Conservation (phyloP, 345 rosid species). For the Balakata baccata region DNA sequence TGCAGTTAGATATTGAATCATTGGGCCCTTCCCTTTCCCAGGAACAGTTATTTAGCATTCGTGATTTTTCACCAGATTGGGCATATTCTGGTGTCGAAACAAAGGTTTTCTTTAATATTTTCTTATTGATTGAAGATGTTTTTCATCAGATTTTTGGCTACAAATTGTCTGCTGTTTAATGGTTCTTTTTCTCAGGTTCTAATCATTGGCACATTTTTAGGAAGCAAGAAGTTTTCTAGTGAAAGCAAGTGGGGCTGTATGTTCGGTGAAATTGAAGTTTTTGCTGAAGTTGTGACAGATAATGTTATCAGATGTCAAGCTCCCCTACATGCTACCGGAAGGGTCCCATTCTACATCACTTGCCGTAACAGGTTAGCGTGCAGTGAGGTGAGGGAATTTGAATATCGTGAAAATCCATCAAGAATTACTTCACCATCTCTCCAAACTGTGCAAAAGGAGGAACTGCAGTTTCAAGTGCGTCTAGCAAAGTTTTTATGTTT, state of each 20-base stretch:
- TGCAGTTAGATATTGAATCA: slow-evolving; percentile 56
- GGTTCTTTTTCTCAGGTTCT: slow-evolving; percentile 40
- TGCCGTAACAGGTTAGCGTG: slow-evolving; percentile 65
- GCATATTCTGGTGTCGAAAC: slow-evolving; percentile 47
- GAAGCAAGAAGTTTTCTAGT: slow-evolving; percentile 37
- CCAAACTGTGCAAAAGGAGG: slow-evolving; percentile 25
- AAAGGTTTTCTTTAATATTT: slow-evolving; percentile 38
- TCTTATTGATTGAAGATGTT: slow-evolving; percentile 1
- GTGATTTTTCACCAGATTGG: slow-evolving; percentile 69
- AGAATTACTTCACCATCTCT: slow-evolving; percentile 14
- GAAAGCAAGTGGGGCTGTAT: slow-evolving; percentile 57
- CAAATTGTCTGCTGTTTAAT: slow-evolving; percentile 8
- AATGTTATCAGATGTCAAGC: slow-evolving; percentile 52
- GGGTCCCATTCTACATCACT: slow-evolving; percentile 63
- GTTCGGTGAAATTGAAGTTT: slow-evolving; percentile 72
- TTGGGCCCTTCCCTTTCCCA: slow-evolving; percentile 76
- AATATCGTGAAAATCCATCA: slow-evolving; percentile 49
- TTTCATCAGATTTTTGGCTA: neutral
- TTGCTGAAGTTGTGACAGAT: slow-evolving; percentile 53
- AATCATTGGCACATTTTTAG: slow-evolving; percentile 51
- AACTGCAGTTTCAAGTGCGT: slow-evolving; percentile 39
- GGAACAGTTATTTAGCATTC: slow-evolving; percentile 74
- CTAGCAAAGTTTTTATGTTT: slow-evolving; percentile 41
- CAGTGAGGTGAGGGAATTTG: slow-evolving; percentile 73
- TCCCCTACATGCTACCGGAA: slow-evolving; percentile 52